Evolutionary conservation across 768 basidiomycete species (phyloP).

Genomic region (Boletus vinaceobasis): DNA sequence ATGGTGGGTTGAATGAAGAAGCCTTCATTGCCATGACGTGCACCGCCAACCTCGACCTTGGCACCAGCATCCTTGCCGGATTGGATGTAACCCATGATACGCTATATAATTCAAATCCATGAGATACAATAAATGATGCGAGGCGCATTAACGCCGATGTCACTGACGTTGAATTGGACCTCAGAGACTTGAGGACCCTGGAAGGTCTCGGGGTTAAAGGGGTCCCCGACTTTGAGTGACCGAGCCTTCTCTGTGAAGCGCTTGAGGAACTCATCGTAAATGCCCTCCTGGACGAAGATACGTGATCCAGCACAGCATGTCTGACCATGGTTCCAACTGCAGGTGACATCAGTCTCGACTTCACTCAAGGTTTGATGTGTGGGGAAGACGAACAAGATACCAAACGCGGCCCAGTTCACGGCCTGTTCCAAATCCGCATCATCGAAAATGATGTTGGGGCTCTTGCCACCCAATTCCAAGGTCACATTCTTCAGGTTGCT

Average conservation of each 20-base stretch:
- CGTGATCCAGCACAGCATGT: constrained; percentile 78
- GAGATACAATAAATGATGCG: neutral
- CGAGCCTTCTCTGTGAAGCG: constrained; percentile 54
- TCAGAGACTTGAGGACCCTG: constrained; percentile 83
- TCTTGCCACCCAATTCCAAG: constrained; percentile 56
- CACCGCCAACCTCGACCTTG: constrained; percentile 60
- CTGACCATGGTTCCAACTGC: constrained; percentile 73
- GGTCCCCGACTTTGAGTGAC: constrained; percentile 64
- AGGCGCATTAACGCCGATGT: neutral
- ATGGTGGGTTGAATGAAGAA: constrained; percentile 77
- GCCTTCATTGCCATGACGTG: constrained; percentile 53
- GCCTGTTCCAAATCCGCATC: constrained; percentile 51
- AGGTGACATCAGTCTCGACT: constrained; percentile 11
- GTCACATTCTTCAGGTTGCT: constrained; percentile 78
- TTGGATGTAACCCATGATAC: constrained; percentile 75
- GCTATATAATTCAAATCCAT: constrained; percentile 37
- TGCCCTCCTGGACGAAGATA: constrained; percentile 72
- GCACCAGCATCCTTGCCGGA: constrained; percentile 73
- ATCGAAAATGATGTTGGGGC: constrained; percentile 46
- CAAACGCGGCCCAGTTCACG: constrained; percentile 65
- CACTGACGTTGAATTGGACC: constrained; percentile 63
- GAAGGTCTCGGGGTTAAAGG: constrained; percentile 54
- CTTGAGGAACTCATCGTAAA: constrained; percentile 76
- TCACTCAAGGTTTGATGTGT: neutral
- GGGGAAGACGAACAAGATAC: constrained; percentile 61